phyloP scores from a whole-genome alignment of 2,329 filamentous ascomycete species.

The Cadophora luteo-olivacea region DNA sequence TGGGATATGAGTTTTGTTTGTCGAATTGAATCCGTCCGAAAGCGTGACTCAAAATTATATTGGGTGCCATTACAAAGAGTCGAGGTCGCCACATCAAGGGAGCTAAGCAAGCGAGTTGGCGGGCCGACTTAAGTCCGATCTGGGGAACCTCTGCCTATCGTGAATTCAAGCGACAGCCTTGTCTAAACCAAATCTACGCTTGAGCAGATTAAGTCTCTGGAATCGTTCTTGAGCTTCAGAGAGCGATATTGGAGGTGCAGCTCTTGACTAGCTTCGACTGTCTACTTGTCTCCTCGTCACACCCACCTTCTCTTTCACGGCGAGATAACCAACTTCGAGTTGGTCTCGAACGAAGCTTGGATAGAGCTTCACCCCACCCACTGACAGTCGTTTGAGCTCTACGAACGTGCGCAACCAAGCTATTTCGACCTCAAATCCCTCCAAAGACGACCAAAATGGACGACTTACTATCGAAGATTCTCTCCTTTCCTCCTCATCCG shows the following conservation, averaged over 20 bases:
- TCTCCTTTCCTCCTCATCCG: slow-evolving; percentile 49
- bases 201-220: neutral
- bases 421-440: neutral
- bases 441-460: slow-evolving; percentile 38
- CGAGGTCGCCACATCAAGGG: slow-evolving; percentile 16
- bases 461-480: slow-evolving; percentile 46
- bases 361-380: slow-evolving; percentile 16
- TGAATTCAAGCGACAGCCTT: slow-evolving; percentile 25
- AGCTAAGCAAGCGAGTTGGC: slow-evolving; percentile 11
- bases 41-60: slow-evolving; percentile 27
- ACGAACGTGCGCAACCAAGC: slow-evolving; percentile 1
- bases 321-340: neutral
- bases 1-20: slow-evolving; percentile 14
- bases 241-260: neutral
- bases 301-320: too few species aligned
- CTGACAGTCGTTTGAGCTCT: neutral
- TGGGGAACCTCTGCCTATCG: slow-evolving; percentile 26
- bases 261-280: neutral
- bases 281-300: neutral
- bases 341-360: neutral
- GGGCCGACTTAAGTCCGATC: slow-evolving; percentile 18
- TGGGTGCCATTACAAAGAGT: slow-evolving; percentile 21
- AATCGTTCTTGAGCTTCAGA: neutral
- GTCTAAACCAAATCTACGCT: neutral
- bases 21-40: neutral